phyloP scores from a whole-genome alignment of 1,284 basidiomycete species.

The Pyrrhoderma lamaoense region DNA sequence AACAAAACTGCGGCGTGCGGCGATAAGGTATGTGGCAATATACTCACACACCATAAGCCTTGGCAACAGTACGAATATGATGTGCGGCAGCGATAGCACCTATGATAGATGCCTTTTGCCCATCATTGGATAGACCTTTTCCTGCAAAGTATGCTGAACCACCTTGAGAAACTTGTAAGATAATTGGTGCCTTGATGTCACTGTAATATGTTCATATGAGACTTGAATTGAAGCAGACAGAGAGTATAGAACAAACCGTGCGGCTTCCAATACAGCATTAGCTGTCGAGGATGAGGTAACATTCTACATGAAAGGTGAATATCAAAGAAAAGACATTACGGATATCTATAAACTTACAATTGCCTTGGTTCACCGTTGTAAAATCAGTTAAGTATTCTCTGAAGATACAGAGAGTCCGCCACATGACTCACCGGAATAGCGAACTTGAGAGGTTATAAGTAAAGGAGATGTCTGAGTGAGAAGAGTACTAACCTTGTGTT shows the following conservation, averaged over 20 bases:
- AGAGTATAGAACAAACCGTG: conserved; percentile 45
- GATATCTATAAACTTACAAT: conserved; percentile 48
- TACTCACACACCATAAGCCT: conserved; percentile 83
- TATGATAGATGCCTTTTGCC: conserved; percentile 93
- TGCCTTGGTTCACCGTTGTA: conserved; percentile 37
- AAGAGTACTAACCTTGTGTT: conserved; percentile 57
- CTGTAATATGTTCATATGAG: conserved; percentile 25
- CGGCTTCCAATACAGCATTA: conserved; percentile 85
- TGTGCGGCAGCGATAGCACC: conserved; percentile 92
- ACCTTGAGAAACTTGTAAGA: conserved; percentile 96
- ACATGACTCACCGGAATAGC: conserved; percentile 69
- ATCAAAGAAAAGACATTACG: conserved; percentile 6
- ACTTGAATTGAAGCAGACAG: not conserved
- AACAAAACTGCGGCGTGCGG: not conserved
- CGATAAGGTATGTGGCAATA: conserved; percentile 4
- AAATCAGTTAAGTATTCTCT: not conserved
- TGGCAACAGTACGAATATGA: conserved; percentile 87
- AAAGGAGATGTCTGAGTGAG: conserved; percentile 3
- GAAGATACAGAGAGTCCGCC: not conserved
- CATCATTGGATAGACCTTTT: conserved; percentile 92
- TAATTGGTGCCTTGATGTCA: conserved; percentile 95
- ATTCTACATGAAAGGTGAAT: conserved; percentile 42
- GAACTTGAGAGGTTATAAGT: conserved; percentile 41
- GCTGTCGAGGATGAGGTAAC: conserved; percentile 84
- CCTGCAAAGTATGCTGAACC: conserved; percentile 96